A percentile compares a stretch with the other conserved stretches of the same genome.
phyloP scores from a whole-genome alignment of 176 grass and related monocot genomes.

The Bothriochloa decipiens region DNA sequence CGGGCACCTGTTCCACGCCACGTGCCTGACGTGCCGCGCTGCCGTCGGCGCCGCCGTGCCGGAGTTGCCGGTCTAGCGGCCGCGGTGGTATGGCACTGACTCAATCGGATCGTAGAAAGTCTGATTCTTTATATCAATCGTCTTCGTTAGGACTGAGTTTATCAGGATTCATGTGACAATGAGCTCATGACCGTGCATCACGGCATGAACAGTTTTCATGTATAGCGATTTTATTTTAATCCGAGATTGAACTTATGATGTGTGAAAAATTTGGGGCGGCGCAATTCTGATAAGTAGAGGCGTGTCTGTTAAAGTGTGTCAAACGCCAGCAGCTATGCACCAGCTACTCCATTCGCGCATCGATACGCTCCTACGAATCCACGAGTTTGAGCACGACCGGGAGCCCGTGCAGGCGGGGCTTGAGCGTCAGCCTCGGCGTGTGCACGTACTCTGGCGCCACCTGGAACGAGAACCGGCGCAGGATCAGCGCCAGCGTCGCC shows the following conservation, averaged over 20 bases:
- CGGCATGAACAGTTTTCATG: neutral
- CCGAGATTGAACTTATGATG: neutral
- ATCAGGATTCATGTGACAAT: neutral
- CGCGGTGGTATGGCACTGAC: neutral
- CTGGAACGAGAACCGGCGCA: too few species aligned
- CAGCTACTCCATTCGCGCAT: too few species aligned
- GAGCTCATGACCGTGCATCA: neutral
- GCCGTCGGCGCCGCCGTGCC: neutral
- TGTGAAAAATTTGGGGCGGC: neutral
- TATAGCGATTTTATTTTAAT: neutral
- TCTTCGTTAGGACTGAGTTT: neutral
- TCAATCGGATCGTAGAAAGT: neutral
- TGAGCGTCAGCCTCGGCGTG: too few species aligned
- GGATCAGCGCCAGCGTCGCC: too few species aligned
- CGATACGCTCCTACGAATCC: too few species aligned
- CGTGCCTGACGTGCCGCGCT: slow-evolving; percentile 59
- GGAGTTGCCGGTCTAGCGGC: slow-evolving; percentile 19
- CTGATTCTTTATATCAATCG: neutral
- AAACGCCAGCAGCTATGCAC: too few species aligned
- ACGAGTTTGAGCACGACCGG: too few species aligned
- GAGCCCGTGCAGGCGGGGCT: too few species aligned
- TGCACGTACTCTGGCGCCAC: too few species aligned
- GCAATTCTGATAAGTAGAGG: too few species aligned
- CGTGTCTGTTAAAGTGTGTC: too few species aligned
- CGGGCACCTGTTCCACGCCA: slow-evolving; percentile 58